Evolutionary conservation across 305 asterid genomes (phyloP).

Genomic region (Rubia peregrina): DNA sequence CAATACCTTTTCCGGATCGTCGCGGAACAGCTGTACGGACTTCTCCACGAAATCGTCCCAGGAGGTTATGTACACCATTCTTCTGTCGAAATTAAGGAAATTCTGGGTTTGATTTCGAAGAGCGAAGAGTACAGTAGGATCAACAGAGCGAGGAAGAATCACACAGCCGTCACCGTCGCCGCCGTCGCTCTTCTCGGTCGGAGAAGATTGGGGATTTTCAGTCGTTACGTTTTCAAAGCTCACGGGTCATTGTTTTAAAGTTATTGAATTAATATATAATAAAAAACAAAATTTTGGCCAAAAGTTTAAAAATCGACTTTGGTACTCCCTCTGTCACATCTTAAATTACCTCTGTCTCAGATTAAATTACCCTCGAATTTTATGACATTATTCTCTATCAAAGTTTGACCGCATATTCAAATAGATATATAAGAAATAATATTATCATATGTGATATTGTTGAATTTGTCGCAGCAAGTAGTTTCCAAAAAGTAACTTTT

Average conservation of each 20-base stretch:
- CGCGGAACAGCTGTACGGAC: conserved; percentile 65
- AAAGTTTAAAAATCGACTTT: too few relatives aligned
- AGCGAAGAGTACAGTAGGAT: neutral
- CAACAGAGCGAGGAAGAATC: neutral
- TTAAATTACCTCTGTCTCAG: fast-evolving
- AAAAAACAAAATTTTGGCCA: too few relatives aligned
- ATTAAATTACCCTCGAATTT: too few relatives aligned
- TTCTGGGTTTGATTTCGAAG: neutral
- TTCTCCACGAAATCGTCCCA: conserved; percentile 91
- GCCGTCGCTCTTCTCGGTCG: neutral
- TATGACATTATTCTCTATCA: too few relatives aligned
- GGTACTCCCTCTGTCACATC: fast-evolving
- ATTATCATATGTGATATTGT: too few relatives aligned
- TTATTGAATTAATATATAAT: neutral
- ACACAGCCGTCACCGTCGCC: neutral
- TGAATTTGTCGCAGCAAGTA: too few relatives aligned
- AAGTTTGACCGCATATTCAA: too few relatives aligned
- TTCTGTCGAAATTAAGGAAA: neutral
- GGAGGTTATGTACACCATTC: conserved; percentile 70
- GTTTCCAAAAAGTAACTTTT: too few relatives aligned
- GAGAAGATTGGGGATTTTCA: neutral
- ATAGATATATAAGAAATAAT: too few relatives aligned
- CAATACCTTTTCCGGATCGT: conserved; percentile 73
- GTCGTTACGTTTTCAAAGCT: neutral
- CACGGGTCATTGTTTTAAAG: neutral